Conservation (phyloP, 148 eudicot genomes). For the Pouteria glomerata region DNA sequence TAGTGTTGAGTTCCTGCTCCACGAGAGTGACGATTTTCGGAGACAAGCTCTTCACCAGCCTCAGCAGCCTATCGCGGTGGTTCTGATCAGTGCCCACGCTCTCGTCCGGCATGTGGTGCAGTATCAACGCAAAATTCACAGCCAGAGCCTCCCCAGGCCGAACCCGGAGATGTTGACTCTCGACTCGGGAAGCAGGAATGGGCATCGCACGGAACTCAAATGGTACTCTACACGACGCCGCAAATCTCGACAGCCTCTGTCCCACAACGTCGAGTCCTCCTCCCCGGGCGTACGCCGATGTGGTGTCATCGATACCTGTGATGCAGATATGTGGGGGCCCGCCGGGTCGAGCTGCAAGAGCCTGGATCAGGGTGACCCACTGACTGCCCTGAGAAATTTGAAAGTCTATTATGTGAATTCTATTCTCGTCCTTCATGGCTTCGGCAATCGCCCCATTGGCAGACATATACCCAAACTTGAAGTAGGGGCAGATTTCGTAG, state of each 20-base stretch:
- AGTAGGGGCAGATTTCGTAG: slow-evolving; percentile 53
- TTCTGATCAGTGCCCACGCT: slow-evolving; percentile 37
- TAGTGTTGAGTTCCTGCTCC: slow-evolving; percentile 51
- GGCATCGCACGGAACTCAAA: slow-evolving; percentile 41
- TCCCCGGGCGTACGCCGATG: slow-evolving; percentile 41
- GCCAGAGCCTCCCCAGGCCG: slow-evolving; percentile 42
- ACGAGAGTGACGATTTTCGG: slow-evolving; percentile 56
- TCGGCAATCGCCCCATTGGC: slow-evolving; percentile 61
- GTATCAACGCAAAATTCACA: slow-evolving; percentile 45
- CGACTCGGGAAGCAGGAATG: slow-evolving; percentile 26
- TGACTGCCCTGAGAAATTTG: slow-evolving; percentile 57
- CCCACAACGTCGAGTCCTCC: slow-evolving; percentile 44
- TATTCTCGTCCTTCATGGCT: slow-evolving; percentile 40
- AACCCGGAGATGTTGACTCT: slow-evolving; percentile 25
- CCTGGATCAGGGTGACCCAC: slow-evolving; percentile 53
- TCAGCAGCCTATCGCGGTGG: slow-evolving; percentile 40
- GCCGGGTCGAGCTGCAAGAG: slow-evolving; percentile 52
- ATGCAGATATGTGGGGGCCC: slow-evolving; percentile 51
- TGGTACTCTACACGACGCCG: slow-evolving; percentile 37
- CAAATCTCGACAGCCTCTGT: slow-evolving; percentile 28
- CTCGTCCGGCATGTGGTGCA: slow-evolving; percentile 66
- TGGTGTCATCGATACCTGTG: slow-evolving; percentile 52
- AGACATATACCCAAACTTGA: slow-evolving; percentile 59
- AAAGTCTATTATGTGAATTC: slow-evolving; percentile 55
- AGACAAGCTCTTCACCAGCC: slow-evolving; percentile 40